A percentile compares a stretch with the other conserved stretches of the same genome.
Conservation (phyloP, 75 land plant species). For the Cunninghamia lanceolata region DNA sequence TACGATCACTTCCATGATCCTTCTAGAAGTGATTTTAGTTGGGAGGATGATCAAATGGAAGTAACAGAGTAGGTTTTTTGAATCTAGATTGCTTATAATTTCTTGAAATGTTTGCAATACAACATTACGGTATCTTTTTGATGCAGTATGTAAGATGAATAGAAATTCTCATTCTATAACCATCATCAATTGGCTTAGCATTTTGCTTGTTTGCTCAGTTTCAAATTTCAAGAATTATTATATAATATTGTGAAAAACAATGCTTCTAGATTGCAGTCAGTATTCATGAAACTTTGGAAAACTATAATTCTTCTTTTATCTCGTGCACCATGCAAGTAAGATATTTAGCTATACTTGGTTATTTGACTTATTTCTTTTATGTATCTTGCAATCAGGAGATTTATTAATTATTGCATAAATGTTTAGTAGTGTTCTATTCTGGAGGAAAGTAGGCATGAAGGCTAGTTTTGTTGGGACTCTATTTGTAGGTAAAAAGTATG, state of each 20-base stretch:
- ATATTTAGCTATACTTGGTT: background rate
- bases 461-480: conserved; percentile 17
- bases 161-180: too few species aligned
- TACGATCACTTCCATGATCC: background rate
- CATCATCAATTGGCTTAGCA: too few species aligned
- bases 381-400: background rate
- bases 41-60: background rate
- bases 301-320: background rate
- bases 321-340: background rate
- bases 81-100: too few species aligned
- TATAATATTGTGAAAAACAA: background rate
- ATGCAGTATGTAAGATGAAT: too few species aligned
- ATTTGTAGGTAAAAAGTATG: conserved; percentile 1
- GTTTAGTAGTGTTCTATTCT: background rate
- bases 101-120: too few species aligned
- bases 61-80: background rate
- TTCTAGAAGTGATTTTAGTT: background rate
- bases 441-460: conserved; percentile 30
- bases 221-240: background rate
- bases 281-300: background rate
- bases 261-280: background rate
- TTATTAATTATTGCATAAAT: background rate
- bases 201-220: too few species aligned
- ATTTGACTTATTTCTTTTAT: background rate
- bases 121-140: too few species aligned